A percentile compares a stretch with the other conserved stretches of the same genome.
phyloP scores from a whole-genome alignment of 2,329 filamentous ascomycete species.

The Pseudonectria buxi region DNA sequence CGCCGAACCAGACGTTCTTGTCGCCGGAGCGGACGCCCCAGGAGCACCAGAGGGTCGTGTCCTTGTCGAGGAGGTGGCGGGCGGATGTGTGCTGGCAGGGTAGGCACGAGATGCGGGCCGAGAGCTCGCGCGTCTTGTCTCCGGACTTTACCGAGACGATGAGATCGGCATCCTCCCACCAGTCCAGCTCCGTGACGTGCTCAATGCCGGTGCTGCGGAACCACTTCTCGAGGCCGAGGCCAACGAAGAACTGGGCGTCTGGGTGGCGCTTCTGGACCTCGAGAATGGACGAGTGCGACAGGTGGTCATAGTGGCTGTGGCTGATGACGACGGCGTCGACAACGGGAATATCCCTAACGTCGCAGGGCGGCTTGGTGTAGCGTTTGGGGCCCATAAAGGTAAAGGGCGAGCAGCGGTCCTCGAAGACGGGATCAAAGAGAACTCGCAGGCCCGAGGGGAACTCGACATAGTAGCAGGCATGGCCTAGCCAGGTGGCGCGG shows the following conservation, averaged over 20 bases:
- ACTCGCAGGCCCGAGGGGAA: conserved; percentile 81
- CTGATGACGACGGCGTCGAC: conserved; percentile 76
- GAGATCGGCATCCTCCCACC: conserved; percentile 85
- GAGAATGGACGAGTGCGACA: conserved; percentile 68
- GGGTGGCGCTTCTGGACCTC: conserved; percentile 67
- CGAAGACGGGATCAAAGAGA: conserved; percentile 90
- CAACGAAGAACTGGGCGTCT: conserved; percentile 80
- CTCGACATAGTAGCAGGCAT: conserved; percentile 90
- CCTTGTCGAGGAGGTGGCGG: conserved; percentile 61
- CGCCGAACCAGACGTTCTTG: conserved; percentile 79
- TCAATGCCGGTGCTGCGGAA: conserved; percentile 63
- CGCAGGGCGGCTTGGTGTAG: conserved; percentile 70
- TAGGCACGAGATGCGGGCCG: conserved; percentile 67
- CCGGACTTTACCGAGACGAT: conserved; percentile 39
- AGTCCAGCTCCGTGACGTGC: conserved; percentile 84
- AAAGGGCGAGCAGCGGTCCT: conserved; percentile 76
- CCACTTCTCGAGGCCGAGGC: conserved; percentile 76
- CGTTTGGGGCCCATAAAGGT: conserved; percentile 65
- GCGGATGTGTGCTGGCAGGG: conserved; percentile 80
- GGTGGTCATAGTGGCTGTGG: conserved; percentile 90
- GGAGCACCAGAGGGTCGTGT: conserved; percentile 77
- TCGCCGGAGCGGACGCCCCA: conserved; percentile 72
- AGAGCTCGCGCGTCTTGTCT: conserved; percentile 41
- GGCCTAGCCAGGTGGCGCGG: conserved; percentile 88
- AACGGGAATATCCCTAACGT: conserved; percentile 68